phyloP scores from a whole-genome alignment of 1,139 yeast species.

The Blastobotrys illinoisensis region DNA sequence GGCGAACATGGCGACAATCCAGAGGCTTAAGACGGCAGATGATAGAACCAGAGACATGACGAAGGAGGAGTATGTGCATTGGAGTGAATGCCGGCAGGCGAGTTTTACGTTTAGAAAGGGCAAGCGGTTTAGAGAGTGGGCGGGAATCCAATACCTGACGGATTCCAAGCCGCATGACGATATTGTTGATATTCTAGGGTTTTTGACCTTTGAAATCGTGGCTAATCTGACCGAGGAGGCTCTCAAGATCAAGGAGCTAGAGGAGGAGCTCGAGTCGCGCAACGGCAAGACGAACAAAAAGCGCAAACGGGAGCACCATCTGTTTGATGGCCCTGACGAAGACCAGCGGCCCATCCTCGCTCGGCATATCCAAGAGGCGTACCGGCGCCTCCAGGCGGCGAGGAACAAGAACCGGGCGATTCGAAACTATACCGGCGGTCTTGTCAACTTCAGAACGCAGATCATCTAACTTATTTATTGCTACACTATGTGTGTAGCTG shows the following conservation, averaged over 20 bases:
- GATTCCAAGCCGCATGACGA: constrained; percentile 95
- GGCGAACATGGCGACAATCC: constrained; percentile 81
- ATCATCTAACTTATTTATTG: constrained; percentile 14
- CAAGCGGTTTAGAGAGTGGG: constrained; percentile 94
- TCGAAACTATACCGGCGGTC: constrained; percentile 65
- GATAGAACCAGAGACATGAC: constrained; percentile 93
- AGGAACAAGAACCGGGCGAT: constrained; percentile 59
- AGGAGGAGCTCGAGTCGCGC: constrained; percentile 43
- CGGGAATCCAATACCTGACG: constrained; percentile 74
- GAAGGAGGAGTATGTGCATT: constrained; percentile 92
- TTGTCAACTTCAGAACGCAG: constrained; percentile 31
- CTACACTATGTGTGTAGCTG: neutral
- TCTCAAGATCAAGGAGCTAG: constrained; percentile 66
- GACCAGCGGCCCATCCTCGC: constrained; percentile 78
- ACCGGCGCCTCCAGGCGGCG: constrained; percentile 70
- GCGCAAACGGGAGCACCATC: constrained; percentile 46
- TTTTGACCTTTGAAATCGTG: constrained; percentile 91
- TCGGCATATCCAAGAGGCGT: constrained; percentile 85
- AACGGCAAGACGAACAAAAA: constrained; percentile 25
- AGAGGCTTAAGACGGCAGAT: constrained; percentile 86
- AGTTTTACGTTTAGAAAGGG: constrained; percentile 91
- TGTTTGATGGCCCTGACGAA: constrained; percentile 90
- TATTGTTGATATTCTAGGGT: constrained; percentile 92
- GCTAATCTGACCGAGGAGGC: constrained; percentile 94
- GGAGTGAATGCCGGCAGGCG: constrained; percentile 98